Conservation (phyloP, 2,329 filamentous ascomycete species). For the Lanzia echinophila region DNA sequence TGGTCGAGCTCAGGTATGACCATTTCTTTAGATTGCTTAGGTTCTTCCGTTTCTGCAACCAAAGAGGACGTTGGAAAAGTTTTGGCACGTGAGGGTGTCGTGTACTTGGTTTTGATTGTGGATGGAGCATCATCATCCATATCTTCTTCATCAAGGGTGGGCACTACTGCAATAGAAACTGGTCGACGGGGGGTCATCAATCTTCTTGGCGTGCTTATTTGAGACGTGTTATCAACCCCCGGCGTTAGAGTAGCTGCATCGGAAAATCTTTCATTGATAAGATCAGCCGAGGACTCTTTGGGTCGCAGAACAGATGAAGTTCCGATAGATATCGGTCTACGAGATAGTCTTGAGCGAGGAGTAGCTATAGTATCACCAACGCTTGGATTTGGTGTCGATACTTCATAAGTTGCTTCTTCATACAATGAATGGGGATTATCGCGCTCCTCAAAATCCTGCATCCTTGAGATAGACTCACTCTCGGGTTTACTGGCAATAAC, state of each 20-base stretch:
- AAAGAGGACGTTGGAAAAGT: background rate
- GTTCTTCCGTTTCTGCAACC: background rate
- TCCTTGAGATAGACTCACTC: background rate
- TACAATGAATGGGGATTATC: no score
- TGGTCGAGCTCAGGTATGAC: constrained; percentile 32
- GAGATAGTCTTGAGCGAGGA: background rate
- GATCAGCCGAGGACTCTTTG: background rate
- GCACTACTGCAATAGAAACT: background rate
- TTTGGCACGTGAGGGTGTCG: constrained; percentile 8
- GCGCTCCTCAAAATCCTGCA: background rate
- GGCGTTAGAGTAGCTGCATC: background rate
- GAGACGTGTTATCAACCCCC: background rate
- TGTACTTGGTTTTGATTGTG: background rate
- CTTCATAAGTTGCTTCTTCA: background rate
- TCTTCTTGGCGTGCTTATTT: background rate
- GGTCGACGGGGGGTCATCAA: background rate
- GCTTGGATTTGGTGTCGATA: background rate
- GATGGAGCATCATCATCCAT: background rate
- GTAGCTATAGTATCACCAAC: background rate
- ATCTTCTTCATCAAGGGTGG: background rate
- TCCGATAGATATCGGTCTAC: background rate
- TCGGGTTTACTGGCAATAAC: constrained; percentile 19
- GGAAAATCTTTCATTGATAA: background rate
- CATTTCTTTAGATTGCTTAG: background rate
- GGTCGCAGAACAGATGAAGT: background rate